Base-by-base conservation (phyloP, 805 yeast genomes). In the Brettanomyces sp. region DNA sequence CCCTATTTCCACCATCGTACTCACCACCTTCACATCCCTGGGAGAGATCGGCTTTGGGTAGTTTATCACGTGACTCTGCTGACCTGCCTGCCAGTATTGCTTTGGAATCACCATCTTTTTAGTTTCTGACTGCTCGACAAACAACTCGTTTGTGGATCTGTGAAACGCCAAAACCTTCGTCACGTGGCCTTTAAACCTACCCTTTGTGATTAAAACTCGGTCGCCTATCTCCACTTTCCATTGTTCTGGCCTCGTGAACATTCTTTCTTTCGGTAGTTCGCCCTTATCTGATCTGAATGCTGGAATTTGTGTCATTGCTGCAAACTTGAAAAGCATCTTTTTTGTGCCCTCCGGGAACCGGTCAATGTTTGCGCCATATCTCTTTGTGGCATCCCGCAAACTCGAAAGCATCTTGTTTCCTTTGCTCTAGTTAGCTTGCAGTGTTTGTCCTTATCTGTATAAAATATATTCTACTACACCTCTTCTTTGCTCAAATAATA, bases 221-320 rank as follows among this genome's bases (percentile, higher is more conserved):
- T 87, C 96, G 21, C 95, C 95, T 22, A 77, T 79, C 41, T 80
- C 69, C 52, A 77, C 79, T 41, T 77, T 80, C 69, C 84, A 74
- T 41, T 82, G 73, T 49, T 70, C 69, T 33, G 76, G 67, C 13
- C 68, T 66, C 53, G 72, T 73, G 49, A 50, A 60, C 45, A 58
- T 51, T 39, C 63, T 59, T 12, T 59, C 57, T 39, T 59, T 60
- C 3, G 63, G 63, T 14, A 68, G 66, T 24, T 55, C 55, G 25
- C 51, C 47, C 11, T 48, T 54, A 42, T 55, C 56, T 6, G 60
- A 52, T 47, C 58, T 47, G 22, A 61, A 52, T 3, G 65, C 66
- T 5, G 68, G 68, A 8, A 65, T 46, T 47, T 62, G 65, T 2
- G 62, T 53, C 24, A 53, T 46, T 32, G 47, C 52, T 5, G 60